A percentile compares a stretch with the other conserved stretches of the same genome.
phyloP scores from a whole-genome alignment of 176 grass and related monocot genomes.

The Urochloa ruziziensis region DNA sequence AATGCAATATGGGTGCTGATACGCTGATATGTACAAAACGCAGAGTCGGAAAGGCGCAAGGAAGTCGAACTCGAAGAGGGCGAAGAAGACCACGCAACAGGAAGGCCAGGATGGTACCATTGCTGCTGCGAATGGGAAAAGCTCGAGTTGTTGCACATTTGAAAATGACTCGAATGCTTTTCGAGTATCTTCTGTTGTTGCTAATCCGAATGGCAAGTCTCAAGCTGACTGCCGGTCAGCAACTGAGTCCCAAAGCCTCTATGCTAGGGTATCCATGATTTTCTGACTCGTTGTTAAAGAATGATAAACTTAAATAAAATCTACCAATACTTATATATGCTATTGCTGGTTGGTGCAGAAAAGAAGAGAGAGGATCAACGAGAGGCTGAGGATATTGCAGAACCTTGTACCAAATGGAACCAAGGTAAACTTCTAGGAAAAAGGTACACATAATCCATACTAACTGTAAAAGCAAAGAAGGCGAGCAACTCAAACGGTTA shows the following conservation, averaged over 20 bases:
- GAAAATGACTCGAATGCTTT: constrained; percentile 48
- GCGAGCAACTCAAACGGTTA: neutral
- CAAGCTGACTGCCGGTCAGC: constrained; percentile 38
- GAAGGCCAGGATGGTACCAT: constrained; percentile 40
- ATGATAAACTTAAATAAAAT: neutral
- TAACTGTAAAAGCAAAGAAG: constrained; percentile 2
- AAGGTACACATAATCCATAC: neutral
- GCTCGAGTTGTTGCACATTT: constrained; percentile 46
- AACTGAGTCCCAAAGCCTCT: constrained; percentile 76
- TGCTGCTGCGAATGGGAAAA: constrained; percentile 20
- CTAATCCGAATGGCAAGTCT: constrained; percentile 39
- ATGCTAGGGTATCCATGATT: constrained; percentile 75
- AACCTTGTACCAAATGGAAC: constrained; percentile 88
- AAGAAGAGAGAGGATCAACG: constrained; percentile 86
- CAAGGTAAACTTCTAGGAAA: constrained; percentile 59
- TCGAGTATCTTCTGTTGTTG: constrained; percentile 33
- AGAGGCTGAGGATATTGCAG: constrained; percentile 74
- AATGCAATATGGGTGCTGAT: neutral
- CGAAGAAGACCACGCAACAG: constrained; percentile 25
- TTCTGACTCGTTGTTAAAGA: constrained; percentile 15
- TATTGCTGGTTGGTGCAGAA: constrained; percentile 54
- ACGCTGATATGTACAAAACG: constrained; percentile 17
- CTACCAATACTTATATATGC: constrained; percentile 26
- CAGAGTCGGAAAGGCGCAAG: constrained; percentile 45
- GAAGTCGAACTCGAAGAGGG: constrained; percentile 40